Conservation (phyloP, 371 early-diverging fungal species). For the Rhizopus stolonifer region DNA sequence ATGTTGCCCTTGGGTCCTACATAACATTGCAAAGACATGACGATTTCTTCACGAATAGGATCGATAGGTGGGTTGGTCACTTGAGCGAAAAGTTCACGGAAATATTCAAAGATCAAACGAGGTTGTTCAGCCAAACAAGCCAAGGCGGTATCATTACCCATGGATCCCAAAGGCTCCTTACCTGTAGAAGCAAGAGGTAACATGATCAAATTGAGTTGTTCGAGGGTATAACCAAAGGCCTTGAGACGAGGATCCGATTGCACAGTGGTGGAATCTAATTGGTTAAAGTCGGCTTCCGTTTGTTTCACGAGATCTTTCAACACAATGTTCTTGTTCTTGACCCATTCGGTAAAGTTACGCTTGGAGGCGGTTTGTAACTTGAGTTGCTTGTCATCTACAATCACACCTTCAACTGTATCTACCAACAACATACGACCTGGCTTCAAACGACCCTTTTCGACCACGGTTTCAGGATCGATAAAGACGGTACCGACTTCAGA, state of each 20-base stretch:
- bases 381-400: slow-evolving; percentile 90
- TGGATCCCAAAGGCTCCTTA: slow-evolving; percentile 96
- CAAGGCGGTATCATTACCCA: slow-evolving; percentile 95
- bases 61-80: slow-evolving; percentile 98
- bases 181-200: slow-evolving; percentile 85
- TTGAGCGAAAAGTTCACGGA: slow-evolving; percentile 96
- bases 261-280: slow-evolving; percentile 47
- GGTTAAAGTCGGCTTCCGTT: slow-evolving; percentile 25
- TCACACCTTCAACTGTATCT: slow-evolving; percentile 87
- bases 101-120: slow-evolving; percentile 92
- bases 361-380: slow-evolving; percentile 73
- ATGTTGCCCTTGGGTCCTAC: slow-evolving; percentile 95
- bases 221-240: slow-evolving; percentile 91
- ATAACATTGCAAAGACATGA: slow-evolving; percentile 94
- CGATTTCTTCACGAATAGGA: slow-evolving; percentile 96
- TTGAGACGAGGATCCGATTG: slow-evolving; percentile 79
- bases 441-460: slow-evolving; percentile 91
- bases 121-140: slow-evolving; percentile 91
- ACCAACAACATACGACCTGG: slow-evolving; percentile 97
- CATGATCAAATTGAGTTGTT: slow-evolving; percentile 88
- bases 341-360: slow-evolving; percentile 82
- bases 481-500: slow-evolving; percentile 93
- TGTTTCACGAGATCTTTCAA: slow-evolving; percentile 59
- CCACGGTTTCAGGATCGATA: slow-evolving; percentile 79
- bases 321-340: slow-evolving; percentile 72